phyloP scores from a whole-genome alignment of 2,329 filamentous ascomycete genomes.

The Paramyrothecium roridum region DNA sequence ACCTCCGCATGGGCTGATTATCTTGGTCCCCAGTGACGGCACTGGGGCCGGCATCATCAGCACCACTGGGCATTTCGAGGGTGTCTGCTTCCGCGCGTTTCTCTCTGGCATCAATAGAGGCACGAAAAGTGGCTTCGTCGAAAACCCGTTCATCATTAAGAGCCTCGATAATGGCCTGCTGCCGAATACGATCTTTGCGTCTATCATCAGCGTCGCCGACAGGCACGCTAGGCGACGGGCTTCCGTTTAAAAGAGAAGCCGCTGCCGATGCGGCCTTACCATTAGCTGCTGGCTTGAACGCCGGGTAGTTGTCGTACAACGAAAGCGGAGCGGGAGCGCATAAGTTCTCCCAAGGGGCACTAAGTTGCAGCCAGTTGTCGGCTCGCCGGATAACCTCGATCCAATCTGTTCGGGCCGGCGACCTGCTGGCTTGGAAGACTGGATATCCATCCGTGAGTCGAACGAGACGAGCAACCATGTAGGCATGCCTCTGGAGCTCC shows the following conservation, averaged over 20 bases:
- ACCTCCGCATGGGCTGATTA: constrained; percentile 41
- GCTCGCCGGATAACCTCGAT: constrained; percentile 67
- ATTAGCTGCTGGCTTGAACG: constrained; percentile 11
- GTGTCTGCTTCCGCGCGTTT: constrained; percentile 53
- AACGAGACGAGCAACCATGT: constrained; percentile 75
- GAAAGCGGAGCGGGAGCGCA: constrained; percentile 60
- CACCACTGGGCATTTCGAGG: not conserved
- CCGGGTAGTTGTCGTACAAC: constrained; percentile 12
- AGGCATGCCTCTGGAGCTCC: constrained; percentile 74
- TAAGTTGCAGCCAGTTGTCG: constrained; percentile 67
- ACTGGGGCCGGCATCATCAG: not conserved
- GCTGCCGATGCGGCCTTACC: constrained; percentile 19
- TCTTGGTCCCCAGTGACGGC: not conserved
- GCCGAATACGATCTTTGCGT: constrained; percentile 56
- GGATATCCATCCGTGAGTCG: constrained; percentile 77
- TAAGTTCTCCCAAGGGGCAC: constrained; percentile 65
- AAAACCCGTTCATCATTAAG: constrained; percentile 65
- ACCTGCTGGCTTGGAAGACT: constrained; percentile 70
- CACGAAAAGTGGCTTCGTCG: constrained; percentile 63
- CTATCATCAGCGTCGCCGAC: constrained; percentile 38
- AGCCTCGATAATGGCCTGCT: constrained; percentile 65
- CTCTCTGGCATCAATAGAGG: constrained; percentile 60
- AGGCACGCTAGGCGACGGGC: constrained; percentile 21
- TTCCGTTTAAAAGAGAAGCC: constrained; percentile 17
- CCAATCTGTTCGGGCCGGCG: constrained; percentile 75